Percentiles rank a stretch among this genome's conserved stretches.
phyloP scores from a whole-genome alignment of 139 green algal genomes.

The Penium margaritaceum region DNA sequence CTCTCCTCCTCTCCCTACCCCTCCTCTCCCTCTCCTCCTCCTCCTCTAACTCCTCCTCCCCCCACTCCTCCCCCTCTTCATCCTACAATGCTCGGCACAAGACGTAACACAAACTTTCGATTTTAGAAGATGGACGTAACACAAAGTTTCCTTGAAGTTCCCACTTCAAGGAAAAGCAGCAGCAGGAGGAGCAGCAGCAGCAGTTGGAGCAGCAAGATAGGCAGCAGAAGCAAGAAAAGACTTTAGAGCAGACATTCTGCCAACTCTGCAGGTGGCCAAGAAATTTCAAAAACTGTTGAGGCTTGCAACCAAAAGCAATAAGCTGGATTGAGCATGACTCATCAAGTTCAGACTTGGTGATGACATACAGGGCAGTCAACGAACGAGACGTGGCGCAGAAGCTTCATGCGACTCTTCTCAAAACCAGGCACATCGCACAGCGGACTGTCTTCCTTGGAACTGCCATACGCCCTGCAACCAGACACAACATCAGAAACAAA shows the following conservation, averaged over 20 bases:
- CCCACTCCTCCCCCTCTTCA: too few relatives aligned
- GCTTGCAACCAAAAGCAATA: not conserved
- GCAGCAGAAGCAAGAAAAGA: not conserved
- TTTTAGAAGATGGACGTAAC: too few relatives aligned
- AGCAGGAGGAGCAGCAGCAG: not conserved
- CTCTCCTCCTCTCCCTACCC: too few relatives aligned
- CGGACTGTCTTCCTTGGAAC: slow-evolving; percentile 76
- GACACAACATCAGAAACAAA: too few relatives aligned
- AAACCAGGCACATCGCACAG: slow-evolving; percentile 70
- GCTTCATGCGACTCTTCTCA: slow-evolving; percentile 76
- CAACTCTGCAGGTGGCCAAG: not conserved
- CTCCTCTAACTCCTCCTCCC: too few relatives aligned
- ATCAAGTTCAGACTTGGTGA: not conserved
- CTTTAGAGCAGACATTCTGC: not conserved
- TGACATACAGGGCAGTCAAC: slow-evolving; percentile 83
- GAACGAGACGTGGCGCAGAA: slow-evolving; percentile 93
- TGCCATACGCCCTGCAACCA: slow-evolving; percentile 70
- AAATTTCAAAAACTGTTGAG: not conserved
- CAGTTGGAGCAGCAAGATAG: not conserved
- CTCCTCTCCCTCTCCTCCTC: too few relatives aligned
- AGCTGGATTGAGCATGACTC: not conserved
- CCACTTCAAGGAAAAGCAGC: too few relatives aligned
- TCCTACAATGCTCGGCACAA: too few relatives aligned
- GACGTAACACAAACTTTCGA: too few relatives aligned
- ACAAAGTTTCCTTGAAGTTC: too few relatives aligned